Conservation (phyloP, 805 yeast genomes). For the Pichia occidentalis region DNA sequence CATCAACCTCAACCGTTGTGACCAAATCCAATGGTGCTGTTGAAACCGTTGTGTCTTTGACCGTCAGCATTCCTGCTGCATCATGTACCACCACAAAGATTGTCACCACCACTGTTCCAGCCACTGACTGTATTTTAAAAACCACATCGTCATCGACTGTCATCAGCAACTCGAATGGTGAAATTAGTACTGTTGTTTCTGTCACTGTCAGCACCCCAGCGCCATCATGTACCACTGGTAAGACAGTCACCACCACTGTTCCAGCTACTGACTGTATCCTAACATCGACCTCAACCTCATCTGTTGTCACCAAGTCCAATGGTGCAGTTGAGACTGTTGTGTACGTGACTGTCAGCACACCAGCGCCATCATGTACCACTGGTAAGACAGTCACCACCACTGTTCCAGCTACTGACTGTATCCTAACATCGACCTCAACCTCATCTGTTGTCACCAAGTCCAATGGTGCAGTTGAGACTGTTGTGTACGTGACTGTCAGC, state of each 20-base stretch:
- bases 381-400: neutral
- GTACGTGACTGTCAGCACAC: neutral
- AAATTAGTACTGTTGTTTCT: neutral
- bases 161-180: neutral
- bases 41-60: neutral
- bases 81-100: constrained; percentile 2
- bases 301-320: neutral
- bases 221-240: too few relatives aligned
- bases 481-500: neutral
- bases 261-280: neutral
- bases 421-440: neutral
- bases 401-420: neutral
- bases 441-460: neutral
- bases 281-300: neutral
- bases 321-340: neutral
- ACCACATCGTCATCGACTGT: too few relatives aligned
- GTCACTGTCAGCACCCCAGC: neutral
- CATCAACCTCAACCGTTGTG: neutral
- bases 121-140: neutral
- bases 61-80: neutral
- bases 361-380: neutral
- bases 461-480: neutral
- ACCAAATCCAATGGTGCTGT: neutral
- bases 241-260: neutral
- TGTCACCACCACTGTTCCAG: too few relatives aligned